Evolutionary conservation across 805 yeast genomes (phyloP), one percentile per base, ranked within the genome.

Genomic region (Candida gorgasii): DNA sequence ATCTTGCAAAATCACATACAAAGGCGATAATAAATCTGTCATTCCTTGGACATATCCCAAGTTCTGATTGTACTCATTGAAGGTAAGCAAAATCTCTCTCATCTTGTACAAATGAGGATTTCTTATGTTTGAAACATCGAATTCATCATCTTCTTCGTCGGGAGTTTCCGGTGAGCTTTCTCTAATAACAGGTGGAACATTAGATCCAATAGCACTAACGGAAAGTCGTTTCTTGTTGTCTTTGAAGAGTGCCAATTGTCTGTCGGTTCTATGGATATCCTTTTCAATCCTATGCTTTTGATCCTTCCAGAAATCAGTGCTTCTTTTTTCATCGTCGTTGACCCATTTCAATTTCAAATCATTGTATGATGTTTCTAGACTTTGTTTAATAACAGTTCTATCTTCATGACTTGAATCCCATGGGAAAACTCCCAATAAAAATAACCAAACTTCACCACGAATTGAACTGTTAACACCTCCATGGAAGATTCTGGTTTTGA

Each of bases 1-100:
- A 59, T 90, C 95, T 50, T 76, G 75, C 50, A 52, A 69, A 55
- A 57, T 64, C 40, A 75, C 79, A 59, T 89, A 93, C 2, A 93
- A 63, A 0, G 97, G 97, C 0, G 97, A 85, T 27, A 93, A 67
- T 39, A 93, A 68, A 62, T 93, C 99, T 8, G 93, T 81, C 99
- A 93, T 93, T 1, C 99, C 99, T 66, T 93, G 99, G 14, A 93
- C 96, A 57, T 93, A 93, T 0, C 99, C 99, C 51, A 93, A 65
- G 51, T 89, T 84, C 35, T 69, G 72, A 61, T 93, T 90, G 59
- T 82, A 76, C 61, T 86, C 89, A 60, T 93, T 92, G 56, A 85
- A 92, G 0, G 97, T 87, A 43, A 89, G 73, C 29, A 93, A 70
- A 47, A 93, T 85, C 52, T 86, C 89, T 51, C 88, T 76, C 67